Conservation (phyloP, 139 green algal genomes). For the Chlamydomonas sp. region DNA sequence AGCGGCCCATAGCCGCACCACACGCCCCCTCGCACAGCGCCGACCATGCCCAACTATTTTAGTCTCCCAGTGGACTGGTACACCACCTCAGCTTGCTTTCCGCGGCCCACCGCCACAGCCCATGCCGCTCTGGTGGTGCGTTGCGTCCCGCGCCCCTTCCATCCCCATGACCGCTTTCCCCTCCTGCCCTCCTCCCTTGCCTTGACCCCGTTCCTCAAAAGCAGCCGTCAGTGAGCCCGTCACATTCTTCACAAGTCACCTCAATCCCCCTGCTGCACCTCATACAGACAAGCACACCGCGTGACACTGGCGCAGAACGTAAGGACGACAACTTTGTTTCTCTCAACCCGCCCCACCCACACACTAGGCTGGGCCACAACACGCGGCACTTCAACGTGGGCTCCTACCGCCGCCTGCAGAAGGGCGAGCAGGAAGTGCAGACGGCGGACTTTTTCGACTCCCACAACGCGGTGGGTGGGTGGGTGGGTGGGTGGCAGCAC, state of each 20-base stretch:
- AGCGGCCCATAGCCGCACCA: background rate
- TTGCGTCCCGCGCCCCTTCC: background rate
- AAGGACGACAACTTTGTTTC: background rate
- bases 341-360: background rate
- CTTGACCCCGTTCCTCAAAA: too few species aligned
- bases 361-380: conserved; percentile 83
- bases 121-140: background rate
- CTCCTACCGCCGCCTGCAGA: conserved; percentile 76
- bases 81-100: too few species aligned
- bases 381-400: conserved; percentile 95
- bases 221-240: too few species aligned
- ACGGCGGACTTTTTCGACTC: conserved; percentile 85
- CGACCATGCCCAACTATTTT: background rate
- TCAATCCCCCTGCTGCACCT: background rate
- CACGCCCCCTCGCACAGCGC: too few species aligned
- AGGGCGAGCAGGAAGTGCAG: conserved; percentile 59
- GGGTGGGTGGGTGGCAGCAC: too few species aligned
- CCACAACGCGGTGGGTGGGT: conserved; percentile 63
- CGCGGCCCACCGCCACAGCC: background rate
- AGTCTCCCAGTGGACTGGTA: background rate
- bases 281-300: too few species aligned
- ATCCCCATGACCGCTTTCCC: too few species aligned
- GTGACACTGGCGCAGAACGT: too few species aligned
- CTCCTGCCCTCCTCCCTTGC: too few species aligned
- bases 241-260: background rate